A percentile compares a stretch with the other conserved stretches of the same genome.
phyloP scores from a whole-genome alignment of 176 grass and related monocot genomes.

The Juncus effusus region DNA sequence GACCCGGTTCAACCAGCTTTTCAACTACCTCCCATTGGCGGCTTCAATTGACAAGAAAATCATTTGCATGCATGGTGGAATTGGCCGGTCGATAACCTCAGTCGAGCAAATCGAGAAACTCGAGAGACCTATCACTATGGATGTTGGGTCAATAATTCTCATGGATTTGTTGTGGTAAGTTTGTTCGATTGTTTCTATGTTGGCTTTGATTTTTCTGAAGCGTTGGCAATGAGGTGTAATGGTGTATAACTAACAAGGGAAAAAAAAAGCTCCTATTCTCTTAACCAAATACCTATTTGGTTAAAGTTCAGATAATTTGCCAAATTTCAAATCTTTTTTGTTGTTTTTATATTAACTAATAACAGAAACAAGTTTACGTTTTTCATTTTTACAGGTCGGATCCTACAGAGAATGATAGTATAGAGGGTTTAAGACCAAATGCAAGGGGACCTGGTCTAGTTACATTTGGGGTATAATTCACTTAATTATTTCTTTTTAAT shows the following conservation, averaged over 20 bases:
- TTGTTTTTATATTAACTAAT: too few species aligned
- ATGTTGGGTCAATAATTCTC: conserved; percentile 90
- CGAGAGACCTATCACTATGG: conserved; percentile 99
- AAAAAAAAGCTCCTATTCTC: too few species aligned
- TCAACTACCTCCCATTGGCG: conserved; percentile 95
- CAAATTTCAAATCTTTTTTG: too few species aligned
- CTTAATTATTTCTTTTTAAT: conserved; percentile 22
- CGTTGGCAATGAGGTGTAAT: too few species aligned
- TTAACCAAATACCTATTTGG: too few species aligned
- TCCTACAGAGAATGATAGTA: conserved; percentile 95
- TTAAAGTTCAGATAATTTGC: too few species aligned
- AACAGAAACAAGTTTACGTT: neutral
- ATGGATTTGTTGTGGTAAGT: conserved; percentile 95
- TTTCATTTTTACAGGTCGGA: conserved; percentile 68
- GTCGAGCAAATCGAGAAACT: conserved; percentile 98
- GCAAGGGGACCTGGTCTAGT: conserved; percentile 94
- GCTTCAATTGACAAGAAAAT: conserved; percentile 99
- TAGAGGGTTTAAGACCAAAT: conserved; percentile 98
- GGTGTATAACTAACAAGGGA: too few species aligned
- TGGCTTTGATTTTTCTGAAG: neutral
- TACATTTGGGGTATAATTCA: conserved; percentile 76
- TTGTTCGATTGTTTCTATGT: conserved; percentile 2
- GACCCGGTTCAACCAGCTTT: conserved; percentile 95
- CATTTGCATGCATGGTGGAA: conserved; percentile 99
- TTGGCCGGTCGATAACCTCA: conserved; percentile 87